A percentile compares a stretch with the other conserved stretches of the same genome.
Conservation (phyloP, 768 basidiomycete genomes). For the Lentinula aciculospora region DNA sequence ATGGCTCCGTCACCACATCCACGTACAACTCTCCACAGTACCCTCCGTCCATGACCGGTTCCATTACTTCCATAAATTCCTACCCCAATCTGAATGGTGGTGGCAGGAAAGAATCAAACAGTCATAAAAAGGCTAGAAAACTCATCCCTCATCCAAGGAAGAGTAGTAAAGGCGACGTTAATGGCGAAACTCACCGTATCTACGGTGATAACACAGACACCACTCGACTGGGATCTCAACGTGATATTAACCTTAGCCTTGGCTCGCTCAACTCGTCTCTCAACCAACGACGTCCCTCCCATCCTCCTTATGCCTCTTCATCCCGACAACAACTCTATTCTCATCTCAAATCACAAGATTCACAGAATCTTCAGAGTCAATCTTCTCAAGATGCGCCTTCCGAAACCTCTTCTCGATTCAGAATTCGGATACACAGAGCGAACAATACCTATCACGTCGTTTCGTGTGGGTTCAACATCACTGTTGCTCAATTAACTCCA, state of each 20-base stretch:
- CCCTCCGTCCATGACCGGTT: background rate
- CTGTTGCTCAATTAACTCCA: slow-evolving; percentile 61
- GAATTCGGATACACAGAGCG: slow-evolving; percentile 72
- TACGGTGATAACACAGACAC: background rate
- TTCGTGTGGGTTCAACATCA: slow-evolving; percentile 54
- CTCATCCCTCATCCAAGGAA: background rate
- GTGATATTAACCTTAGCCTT: background rate
- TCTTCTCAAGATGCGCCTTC: background rate
- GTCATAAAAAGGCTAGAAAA: background rate
- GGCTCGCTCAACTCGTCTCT: background rate
- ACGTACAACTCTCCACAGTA: background rate
- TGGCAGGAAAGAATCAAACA: background rate
- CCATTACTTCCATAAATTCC: background rate
- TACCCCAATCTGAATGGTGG: background rate
- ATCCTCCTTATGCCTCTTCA: background rate
- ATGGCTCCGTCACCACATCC: background rate
- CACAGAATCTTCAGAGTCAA: background rate
- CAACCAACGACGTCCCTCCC: background rate
- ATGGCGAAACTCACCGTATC: background rate
- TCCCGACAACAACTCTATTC: background rate
- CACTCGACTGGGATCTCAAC: background rate
- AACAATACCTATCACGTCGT: slow-evolving; percentile 71
- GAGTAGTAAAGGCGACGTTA: background rate
- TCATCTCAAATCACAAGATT: background rate
- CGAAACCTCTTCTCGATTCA: slow-evolving; percentile 28